Evolutionary conservation across 2,329 filamentous ascomycete species (phyloP), one percentile per base, ranked within the genome.

Genomic region (Fusarium sulawesiense): DNA sequence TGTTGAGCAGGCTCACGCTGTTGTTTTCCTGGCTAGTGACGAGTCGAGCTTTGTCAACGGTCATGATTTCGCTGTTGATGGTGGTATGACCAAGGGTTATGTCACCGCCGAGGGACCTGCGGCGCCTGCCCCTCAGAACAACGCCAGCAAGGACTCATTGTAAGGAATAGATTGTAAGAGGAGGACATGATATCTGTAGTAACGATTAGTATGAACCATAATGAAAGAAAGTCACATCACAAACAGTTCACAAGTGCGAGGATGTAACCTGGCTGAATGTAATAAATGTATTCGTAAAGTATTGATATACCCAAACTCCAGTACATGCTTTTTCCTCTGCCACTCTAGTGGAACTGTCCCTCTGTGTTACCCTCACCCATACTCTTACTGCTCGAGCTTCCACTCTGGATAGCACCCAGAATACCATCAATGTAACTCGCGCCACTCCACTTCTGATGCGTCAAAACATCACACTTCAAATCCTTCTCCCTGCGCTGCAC

Each of bases 291-390:
- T 73, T 66, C 60, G 67, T 48, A 72, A 64, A 40, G 44, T 59
- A 61, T 53, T 66, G 37, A 71, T 57, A 61, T 57, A 55, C 71
- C 63, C 63, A 62, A 73, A 76, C 73, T 76, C 74, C 75, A 60
- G n/a, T 45, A 23, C 53, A 72, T 75, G 73, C 73, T 70, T 75
- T 71, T 73, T n/a, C 60, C 30, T 60, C 60, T 68, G 7, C n/a
- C 32, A 27, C 18, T 44, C 60, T 77, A 82, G 64, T 82, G 61
- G 57, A 91, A 91, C 75, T 91, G 89, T 0, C 87, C 86, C 80
- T 98, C 95, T 0, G 95, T 98, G 78, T 96, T 97, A 1, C 95
- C 95, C 48, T 95, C 92, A 1, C 95, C 95, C 95, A 98, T 97
- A 79, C 93, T 96, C 87, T 90, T 94, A 79, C 89, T 97, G 57